Percentiles rank a stretch among this genome's conserved stretches.
Conservation (phyloP, 2,329 filamentous ascomycete species). For the Aspergillus terreus region DNA sequence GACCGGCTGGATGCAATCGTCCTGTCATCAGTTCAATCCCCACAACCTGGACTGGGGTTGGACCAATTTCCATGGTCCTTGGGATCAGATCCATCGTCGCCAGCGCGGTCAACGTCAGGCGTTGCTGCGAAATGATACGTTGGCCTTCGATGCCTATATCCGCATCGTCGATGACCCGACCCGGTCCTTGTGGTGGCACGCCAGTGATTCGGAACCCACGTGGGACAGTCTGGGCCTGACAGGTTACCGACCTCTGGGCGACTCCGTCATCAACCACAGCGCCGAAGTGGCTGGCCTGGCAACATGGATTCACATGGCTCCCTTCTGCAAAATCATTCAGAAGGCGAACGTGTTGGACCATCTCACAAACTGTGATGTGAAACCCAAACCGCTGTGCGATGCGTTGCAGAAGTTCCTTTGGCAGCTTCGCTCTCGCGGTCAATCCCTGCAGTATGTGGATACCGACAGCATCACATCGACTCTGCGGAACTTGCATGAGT, state of each 20-base stretch:
- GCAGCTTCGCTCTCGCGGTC: slow-evolving; percentile 45
- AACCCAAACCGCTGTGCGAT: slow-evolving; percentile 49
- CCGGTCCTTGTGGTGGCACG: slow-evolving; percentile 58
- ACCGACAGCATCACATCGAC: slow-evolving; percentile 40
- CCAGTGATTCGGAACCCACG: slow-evolving; percentile 48
- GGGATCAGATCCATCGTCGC: slow-evolving; percentile 56
- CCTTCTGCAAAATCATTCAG: slow-evolving; percentile 56
- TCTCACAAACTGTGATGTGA: slow-evolving; percentile 41
- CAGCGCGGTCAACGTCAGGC: slow-evolving; percentile 56
- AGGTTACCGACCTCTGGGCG: slow-evolving; percentile 52
- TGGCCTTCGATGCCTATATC: slow-evolving; percentile 61
- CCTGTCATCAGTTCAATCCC: slow-evolving; percentile 57
- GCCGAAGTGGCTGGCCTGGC: slow-evolving; percentile 54
- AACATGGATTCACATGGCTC: slow-evolving; percentile 57
- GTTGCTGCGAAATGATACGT: slow-evolving; percentile 57
- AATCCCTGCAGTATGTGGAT: slow-evolving; percentile 37
- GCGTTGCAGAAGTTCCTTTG: slow-evolving; percentile 52
- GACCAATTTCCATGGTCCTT: slow-evolving; percentile 59
- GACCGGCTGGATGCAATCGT: slow-evolving; percentile 54
- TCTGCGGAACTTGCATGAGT: slow-evolving; percentile 40
- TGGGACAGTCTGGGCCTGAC: slow-evolving; percentile 58
- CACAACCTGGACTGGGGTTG: slow-evolving; percentile 61
- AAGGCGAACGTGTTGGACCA: slow-evolving; percentile 46
- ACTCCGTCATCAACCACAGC: slow-evolving; percentile 43
- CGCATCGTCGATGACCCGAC: slow-evolving; percentile 59